A percentile compares a stretch with the other conserved stretches of the same genome.
These are phyloP conservation scores for Spathaspora girioi DNA, from an alignment of 805 yeast genomes.

Conservation along the genomic window DNA sequence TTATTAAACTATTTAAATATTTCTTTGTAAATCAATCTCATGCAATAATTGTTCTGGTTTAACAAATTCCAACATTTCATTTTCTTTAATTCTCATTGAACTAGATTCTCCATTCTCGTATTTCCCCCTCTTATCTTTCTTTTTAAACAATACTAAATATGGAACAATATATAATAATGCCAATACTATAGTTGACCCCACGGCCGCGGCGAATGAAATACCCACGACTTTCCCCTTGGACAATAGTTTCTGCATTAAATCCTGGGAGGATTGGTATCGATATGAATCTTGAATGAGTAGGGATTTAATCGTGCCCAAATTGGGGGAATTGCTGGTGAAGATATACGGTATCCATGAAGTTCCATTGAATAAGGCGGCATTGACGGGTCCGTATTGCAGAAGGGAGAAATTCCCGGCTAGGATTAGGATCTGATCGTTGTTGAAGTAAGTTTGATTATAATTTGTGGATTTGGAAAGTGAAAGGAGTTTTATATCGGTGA, in stretches of 20 bases:
- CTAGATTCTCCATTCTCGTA: constrained; percentile 1
- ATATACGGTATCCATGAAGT: constrained; percentile 62
- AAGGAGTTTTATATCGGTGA: constrained; percentile 45
- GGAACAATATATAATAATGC: constrained; percentile 43
- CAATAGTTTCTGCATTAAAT: constrained; percentile 18
- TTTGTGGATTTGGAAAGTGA: constrained; percentile 32
- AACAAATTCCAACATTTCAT: constrained; percentile 42
- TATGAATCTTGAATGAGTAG: constrained; percentile 32
- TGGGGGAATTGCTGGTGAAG: constrained; percentile 29
- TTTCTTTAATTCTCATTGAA: constrained; percentile 36
- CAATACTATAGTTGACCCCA: constrained; percentile 38
- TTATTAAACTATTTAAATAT: constrained; percentile 10
- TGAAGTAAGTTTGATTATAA: constrained; percentile 35
- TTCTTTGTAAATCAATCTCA: constrained; percentile 42
- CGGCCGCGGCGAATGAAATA: constrained; percentile 42
- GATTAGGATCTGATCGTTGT: constrained; percentile 44
- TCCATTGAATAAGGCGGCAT: constrained; percentile 67
- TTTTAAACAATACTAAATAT: constrained; percentile 30
- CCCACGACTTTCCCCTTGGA: constrained; percentile 43
- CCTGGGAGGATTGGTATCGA: constrained; percentile 34
- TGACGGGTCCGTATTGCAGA: constrained; percentile 49
- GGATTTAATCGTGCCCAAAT: constrained; percentile 27
- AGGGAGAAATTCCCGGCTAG: constrained; percentile 57
- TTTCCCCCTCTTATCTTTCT: constrained; percentile 10
- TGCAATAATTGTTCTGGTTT: constrained; percentile 42